Base-by-base conservation (phyloP, 495 filamentous ascomycete genomes). In the Lentithecium fluviatile region DNA sequence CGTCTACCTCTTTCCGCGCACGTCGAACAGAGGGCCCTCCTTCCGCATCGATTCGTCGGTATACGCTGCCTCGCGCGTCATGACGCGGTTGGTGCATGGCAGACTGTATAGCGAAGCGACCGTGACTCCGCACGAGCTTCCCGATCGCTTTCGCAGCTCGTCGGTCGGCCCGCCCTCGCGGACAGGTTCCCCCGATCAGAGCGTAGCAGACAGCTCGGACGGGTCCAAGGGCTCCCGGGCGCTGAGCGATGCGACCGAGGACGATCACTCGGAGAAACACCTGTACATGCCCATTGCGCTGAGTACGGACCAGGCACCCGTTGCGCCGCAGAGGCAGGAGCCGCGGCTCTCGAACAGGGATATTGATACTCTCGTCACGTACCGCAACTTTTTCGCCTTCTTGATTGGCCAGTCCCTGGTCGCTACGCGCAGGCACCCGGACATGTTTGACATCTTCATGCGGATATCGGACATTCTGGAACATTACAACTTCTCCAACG, bases 381-480 rank as follows among this genome's bases (percentile, higher is more conserved):
- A 89, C 52, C 85, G 94, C 20, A 98, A 98, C 68, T 74, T 96
- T 51, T 96, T 97, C 71, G 90, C 94, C 2, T 92, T 98, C 66
- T 77, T 98, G 10, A 80, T 84, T 7, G 87, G 85, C 40, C 85
- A 91, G 61, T 87, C 89, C 0, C 78, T 97, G 8, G 86, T 97
- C 11, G 88, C 87, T 0, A 95, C 89, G 0, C 78, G 81, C 17
- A 77, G 79, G 17, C 83, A 85, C 13, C 77, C 85, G 1, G 85
- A 80, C 0, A 70, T 89, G 4, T 97, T 95, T 74, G 72, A 79
- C 5, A 86, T 93, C 6, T 84, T 95, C 65, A 76, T 92, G 59
- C 78, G 86, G 34, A 80, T 95, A 1, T 81, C 88, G 0, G 79
- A 79, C 13, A 73, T 90, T 17, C 74, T 97, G 24, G 80, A 84